phyloP scores from a whole-genome alignment of 257 asterid genomes.

The Nicotiana sylvestris region DNA sequence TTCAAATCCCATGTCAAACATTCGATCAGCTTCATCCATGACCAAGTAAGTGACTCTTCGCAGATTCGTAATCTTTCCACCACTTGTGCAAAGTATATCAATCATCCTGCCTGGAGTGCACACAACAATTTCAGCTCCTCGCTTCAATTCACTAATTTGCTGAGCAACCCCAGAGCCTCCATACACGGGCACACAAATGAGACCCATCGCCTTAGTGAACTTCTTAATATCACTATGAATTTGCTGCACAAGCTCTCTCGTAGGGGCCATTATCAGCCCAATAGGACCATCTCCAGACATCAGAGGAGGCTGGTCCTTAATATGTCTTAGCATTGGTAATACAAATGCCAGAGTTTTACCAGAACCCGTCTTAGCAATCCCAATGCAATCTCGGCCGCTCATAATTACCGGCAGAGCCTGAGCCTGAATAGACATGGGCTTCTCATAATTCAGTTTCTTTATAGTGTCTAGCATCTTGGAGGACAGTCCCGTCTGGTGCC shows the following conservation, averaged over 20 bases:
- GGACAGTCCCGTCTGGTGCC: slow-evolving; percentile 94
- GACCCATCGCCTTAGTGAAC: slow-evolving; percentile 66
- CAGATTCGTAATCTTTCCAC: slow-evolving; percentile 81
- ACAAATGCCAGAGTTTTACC: slow-evolving; percentile 93
- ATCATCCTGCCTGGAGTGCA: slow-evolving; percentile 97
- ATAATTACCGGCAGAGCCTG: slow-evolving; percentile 89
- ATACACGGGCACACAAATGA: slow-evolving; percentile 79
- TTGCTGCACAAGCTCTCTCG: slow-evolving; percentile 93
- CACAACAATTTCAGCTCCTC: slow-evolving; percentile 89
- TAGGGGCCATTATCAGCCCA: slow-evolving; percentile 92
- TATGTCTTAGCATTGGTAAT: slow-evolving; percentile 90
- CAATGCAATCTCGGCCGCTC: slow-evolving; percentile 96
- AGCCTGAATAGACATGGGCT: slow-evolving; percentile 82
- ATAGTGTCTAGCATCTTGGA: slow-evolving; percentile 70
- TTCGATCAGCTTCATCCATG: slow-evolving; percentile 94
- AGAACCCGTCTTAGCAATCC: slow-evolving; percentile 89
- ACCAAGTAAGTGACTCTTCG: slow-evolving; percentile 90
- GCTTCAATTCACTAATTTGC: slow-evolving; percentile 82
- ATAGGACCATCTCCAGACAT: slow-evolving; percentile 88
- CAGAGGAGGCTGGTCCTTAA: slow-evolving; percentile 79
- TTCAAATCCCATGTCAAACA: slow-evolving; percentile 97
- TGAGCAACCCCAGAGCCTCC: slow-evolving; percentile 97
- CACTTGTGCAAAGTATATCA: slow-evolving; percentile 83
- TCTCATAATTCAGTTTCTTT: slow-evolving; percentile 65
- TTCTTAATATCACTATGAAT: slow-evolving; percentile 75